A percentile compares a stretch with the other conserved stretches of the same genome.
phyloP scores from a whole-genome alignment of 1,284 basidiomycete species.

The Cerrena zonata region DNA sequence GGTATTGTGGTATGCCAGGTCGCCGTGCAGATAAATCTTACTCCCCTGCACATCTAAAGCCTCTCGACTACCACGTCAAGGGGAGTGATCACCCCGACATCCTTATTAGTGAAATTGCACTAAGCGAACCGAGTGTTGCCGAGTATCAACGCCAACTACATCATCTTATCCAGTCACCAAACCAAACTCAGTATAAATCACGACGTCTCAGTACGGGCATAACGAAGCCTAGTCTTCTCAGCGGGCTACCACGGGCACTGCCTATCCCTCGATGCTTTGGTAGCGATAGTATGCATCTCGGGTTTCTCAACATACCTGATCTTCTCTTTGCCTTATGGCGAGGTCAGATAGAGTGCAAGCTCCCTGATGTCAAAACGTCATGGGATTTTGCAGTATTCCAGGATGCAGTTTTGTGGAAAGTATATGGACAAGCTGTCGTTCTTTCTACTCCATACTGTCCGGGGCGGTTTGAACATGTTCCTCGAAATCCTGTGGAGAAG shows the following conservation, averaged over 20 bases:
- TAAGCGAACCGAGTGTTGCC: not conserved
- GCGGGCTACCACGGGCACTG: constrained; percentile 11
- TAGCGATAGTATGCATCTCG: constrained; percentile 21
- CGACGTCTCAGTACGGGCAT: constrained; percentile 19
- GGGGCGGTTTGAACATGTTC: constrained; percentile 20
- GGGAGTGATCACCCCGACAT: constrained; percentile 9
- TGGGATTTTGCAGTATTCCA: constrained; percentile 32
- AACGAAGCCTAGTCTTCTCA: constrained; percentile 18
- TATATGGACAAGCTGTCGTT: constrained; percentile 13
- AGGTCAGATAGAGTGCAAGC: constrained; percentile 14
- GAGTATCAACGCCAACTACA: constrained; percentile 6
- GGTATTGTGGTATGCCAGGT: constrained; percentile 28
- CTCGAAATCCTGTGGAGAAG: constrained; percentile 22
- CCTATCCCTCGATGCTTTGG: constrained; percentile 14
- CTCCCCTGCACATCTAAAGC: constrained; percentile 19
- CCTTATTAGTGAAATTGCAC: not conserved
- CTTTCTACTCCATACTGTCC: constrained; percentile 13
- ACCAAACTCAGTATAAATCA: constrained; percentile 8
- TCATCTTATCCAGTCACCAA: constrained; percentile 6
- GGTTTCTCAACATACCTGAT: constrained; percentile 19
- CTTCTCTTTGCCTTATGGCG: constrained; percentile 17
- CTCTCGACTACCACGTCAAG: not conserved
- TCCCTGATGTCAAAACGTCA: not conserved
- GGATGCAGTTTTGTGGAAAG: constrained; percentile 13
- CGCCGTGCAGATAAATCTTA: constrained; percentile 30